Evolutionary conservation across 2,329 filamentous ascomycete species (phyloP).

Genomic region (Karstenula rhodostoma): DNA sequence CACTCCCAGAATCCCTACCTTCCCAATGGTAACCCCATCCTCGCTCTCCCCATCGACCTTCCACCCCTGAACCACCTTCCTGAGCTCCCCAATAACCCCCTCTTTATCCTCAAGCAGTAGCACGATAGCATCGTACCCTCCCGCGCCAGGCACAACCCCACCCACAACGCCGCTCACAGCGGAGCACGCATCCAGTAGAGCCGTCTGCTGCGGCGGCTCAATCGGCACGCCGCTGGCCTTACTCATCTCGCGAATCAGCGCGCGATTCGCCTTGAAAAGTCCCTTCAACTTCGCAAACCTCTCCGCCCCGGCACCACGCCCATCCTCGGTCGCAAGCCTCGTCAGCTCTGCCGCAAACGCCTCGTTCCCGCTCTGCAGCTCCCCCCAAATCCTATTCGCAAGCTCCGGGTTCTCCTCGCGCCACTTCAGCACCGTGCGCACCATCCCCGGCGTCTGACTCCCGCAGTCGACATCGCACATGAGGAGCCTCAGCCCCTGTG

Average conservation of each 20-base stretch:
- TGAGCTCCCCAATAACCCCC: constrained; percentile 67
- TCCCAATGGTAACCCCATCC: constrained; percentile 59
- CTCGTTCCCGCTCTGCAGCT: constrained; percentile 78
- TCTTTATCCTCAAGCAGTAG: constrained; percentile 78
- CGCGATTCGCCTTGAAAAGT: constrained; percentile 61
- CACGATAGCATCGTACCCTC: constrained; percentile 89
- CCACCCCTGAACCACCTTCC: constrained; percentile 72
- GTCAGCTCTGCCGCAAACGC: constrained; percentile 71
- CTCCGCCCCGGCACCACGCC: constrained; percentile 50
- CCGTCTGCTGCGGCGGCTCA: constrained; percentile 86
- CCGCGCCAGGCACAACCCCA: constrained; percentile 92
- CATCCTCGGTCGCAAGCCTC: constrained; percentile 54
- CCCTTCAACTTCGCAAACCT: constrained; percentile 60
- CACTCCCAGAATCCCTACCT: constrained; percentile 73
- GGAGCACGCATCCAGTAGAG: constrained; percentile 78
- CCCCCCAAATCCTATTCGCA: constrained; percentile 76
- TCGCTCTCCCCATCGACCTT: constrained; percentile 52
- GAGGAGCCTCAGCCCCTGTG: constrained; percentile 76
- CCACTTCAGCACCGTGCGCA: constrained; percentile 90
- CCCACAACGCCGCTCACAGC: constrained; percentile 81
- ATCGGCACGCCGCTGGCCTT: constrained; percentile 79
- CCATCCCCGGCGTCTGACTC: constrained; percentile 93
- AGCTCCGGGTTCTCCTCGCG: constrained; percentile 68
- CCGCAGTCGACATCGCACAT: constrained; percentile 98
- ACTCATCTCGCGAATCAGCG: constrained; percentile 79